Conservation (phyloP, 2,329 filamentous ascomycete species). For the Fonsecaea monophora region DNA sequence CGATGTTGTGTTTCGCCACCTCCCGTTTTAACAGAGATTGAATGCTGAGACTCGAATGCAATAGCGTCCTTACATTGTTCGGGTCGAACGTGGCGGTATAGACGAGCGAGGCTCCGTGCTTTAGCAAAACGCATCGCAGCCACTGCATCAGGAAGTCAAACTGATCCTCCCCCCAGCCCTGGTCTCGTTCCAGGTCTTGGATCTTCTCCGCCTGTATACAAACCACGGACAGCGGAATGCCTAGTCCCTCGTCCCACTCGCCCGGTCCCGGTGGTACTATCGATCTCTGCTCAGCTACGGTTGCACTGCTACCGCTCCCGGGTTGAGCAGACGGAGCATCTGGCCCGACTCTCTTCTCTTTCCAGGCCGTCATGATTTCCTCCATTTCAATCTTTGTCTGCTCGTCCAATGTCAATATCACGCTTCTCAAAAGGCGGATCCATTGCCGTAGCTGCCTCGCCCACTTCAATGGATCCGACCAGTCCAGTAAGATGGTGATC, state of each 20-base stretch:
- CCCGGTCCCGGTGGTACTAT: slow-evolving; percentile 74
- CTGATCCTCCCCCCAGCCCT: slow-evolving; percentile 92
- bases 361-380: slow-evolving; percentile 81
- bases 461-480: slow-evolving; percentile 93
- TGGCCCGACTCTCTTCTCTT: slow-evolving; percentile 66
- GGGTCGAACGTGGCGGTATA: slow-evolving; percentile 80
- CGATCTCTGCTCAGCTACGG: slow-evolving; percentile 18
- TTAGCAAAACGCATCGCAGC: slow-evolving; percentile 84
- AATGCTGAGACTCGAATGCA: slow-evolving; percentile 86
- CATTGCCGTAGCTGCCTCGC: slow-evolving; percentile 86
- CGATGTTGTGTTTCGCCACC: slow-evolving; percentile 85
- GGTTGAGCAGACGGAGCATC: slow-evolving; percentile 64
- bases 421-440: slow-evolving; percentile 81
- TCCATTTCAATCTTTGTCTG: slow-evolving; percentile 85
- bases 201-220: slow-evolving; percentile 92
- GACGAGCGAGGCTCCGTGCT: slow-evolving; percentile 85
- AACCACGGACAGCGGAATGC: slow-evolving; percentile 88
- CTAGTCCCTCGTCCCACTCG: slow-evolving; percentile 90
- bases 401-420: slow-evolving; percentile 74
- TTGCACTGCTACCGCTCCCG: slow-evolving; percentile 71
- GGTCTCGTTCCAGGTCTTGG: slow-evolving; percentile 84
- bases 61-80: slow-evolving; percentile 77
- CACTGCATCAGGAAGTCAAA: slow-evolving; percentile 97
- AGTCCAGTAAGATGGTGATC: slow-evolving; percentile 91
- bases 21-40: slow-evolving; percentile 80